Percentiles rank a stretch among this genome's conserved stretches.
Evolutionary conservation across 1,284 basidiomycete genomes (phyloP).

Genomic region (Phellopilus nigrolimitatus): DNA sequence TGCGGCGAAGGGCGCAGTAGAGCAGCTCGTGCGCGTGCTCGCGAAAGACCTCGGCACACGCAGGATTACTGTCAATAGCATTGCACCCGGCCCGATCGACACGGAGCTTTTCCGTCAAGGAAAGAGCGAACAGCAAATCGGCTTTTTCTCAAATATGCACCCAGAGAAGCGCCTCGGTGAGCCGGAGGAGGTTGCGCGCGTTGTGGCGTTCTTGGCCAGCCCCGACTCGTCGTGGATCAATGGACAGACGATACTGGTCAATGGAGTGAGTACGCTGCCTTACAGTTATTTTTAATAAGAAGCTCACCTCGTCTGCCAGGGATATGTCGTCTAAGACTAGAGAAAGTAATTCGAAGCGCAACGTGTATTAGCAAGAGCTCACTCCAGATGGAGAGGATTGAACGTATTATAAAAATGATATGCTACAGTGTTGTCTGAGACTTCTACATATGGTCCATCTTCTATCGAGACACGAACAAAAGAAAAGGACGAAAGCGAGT

Average conservation of each 20-base stretch:
- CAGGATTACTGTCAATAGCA: slow-evolving; percentile 53
- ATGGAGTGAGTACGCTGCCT: slow-evolving; percentile 39
- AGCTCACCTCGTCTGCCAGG: no score
- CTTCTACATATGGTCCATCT: no score
- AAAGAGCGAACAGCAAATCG: slow-evolving; percentile 44
- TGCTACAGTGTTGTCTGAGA: no score
- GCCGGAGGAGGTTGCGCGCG: slow-evolving; percentile 50
- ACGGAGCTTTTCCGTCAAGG: slow-evolving; percentile 50
- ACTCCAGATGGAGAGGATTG: no score
- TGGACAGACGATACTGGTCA: slow-evolving; percentile 49
- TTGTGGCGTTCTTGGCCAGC: slow-evolving; percentile 49
- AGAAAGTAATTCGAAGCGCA: no score
- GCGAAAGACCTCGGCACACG: slow-evolving; percentile 49
- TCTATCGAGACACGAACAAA: no score
- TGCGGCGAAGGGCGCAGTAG: slow-evolving; percentile 53
- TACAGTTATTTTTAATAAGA: no score
- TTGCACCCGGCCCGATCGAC: slow-evolving; percentile 51
- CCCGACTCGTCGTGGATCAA: slow-evolving; percentile 52
- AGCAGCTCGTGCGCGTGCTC: slow-evolving; percentile 54
- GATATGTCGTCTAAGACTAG: no score
- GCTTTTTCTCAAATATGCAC: slow-evolving; percentile 39
- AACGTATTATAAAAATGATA: no score
- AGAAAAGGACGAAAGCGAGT: no score
- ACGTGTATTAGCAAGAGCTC: no score
- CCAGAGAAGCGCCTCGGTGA: slow-evolving; percentile 44